Percentiles rank a stretch among this genome's conserved stretches.
Conservation (phyloP, 805 yeast genomes). For the Yamadazyma phyllophila region DNA sequence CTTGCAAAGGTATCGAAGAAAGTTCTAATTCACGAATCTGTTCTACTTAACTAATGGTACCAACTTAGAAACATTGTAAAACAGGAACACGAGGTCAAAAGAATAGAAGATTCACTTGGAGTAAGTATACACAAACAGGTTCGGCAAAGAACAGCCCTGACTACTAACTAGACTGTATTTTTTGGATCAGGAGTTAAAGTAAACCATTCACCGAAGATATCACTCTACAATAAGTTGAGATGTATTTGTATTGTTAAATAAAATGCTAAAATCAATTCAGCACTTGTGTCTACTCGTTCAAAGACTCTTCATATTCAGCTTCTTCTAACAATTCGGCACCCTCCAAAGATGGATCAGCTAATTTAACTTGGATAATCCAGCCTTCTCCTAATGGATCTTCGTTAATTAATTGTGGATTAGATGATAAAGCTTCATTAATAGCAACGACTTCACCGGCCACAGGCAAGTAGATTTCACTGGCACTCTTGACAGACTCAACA, state of each 20-base stretch:
- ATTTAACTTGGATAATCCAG: constrained; percentile 81
- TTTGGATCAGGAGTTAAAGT: too few species aligned
- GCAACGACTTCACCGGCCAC: constrained; percentile 74
- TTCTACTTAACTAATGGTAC: too few species aligned
- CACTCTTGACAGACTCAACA: constrained; percentile 92
- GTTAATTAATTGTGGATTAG: constrained; percentile 76
- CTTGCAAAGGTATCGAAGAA: too few species aligned
- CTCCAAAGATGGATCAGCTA: constrained; percentile 41
- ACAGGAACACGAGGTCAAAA: too few species aligned
- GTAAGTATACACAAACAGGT: too few species aligned
- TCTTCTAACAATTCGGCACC: constrained; percentile 49
- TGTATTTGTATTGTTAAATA: neutral
- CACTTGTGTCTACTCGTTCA: constrained; percentile 31
- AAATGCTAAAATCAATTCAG: neutral
- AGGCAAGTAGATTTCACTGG: constrained; percentile 90
- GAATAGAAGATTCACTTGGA: too few species aligned
- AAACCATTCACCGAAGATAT: neutral
- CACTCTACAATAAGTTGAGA: neutral
- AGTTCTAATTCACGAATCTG: too few species aligned
- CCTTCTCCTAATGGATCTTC: constrained; percentile 91
- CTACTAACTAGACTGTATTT: too few species aligned
- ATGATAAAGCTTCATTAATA: constrained; percentile 63
- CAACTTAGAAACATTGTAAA: too few species aligned
- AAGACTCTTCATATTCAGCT: constrained; percentile 54
- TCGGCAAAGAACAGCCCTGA: too few species aligned